Conservation (phyloP, 176 grass and related monocot species). For the Ensete ventricosum region DNA sequence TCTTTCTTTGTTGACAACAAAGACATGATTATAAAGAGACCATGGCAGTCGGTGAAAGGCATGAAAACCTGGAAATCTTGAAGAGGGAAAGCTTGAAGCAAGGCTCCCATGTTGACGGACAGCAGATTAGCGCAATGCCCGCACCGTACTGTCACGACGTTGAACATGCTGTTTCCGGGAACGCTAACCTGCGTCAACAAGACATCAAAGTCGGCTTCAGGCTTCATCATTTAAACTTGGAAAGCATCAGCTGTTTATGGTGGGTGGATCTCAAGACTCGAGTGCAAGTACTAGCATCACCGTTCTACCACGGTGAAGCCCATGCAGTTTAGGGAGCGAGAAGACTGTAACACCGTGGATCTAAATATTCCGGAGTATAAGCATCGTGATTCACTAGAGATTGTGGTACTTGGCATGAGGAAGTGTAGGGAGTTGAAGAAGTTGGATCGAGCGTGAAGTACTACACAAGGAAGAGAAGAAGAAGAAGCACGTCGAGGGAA, state of each 20-base stretch:
- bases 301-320: too few relatives aligned
- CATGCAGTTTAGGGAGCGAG: too few relatives aligned
- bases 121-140: constrained; percentile 87
- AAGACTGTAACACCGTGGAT: too few relatives aligned
- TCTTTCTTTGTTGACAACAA: neutral
- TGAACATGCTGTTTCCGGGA: constrained; percentile 62
- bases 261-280: neutral
- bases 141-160: constrained; percentile 79
- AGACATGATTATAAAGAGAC: neutral
- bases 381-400: too few relatives aligned
- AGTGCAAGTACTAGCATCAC: too few relatives aligned
- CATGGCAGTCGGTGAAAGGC: neutral
- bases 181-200: constrained; percentile 65
- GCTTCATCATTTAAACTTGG: neutral
- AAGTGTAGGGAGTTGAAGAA: too few relatives aligned
- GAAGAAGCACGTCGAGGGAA: neutral
- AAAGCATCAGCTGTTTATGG: neutral
- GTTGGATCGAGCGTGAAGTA: neutral
- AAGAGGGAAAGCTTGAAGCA: constrained; percentile 40
- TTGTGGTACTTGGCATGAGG: too few relatives aligned
- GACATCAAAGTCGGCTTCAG: neutral
- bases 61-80: constrained; percentile 61
- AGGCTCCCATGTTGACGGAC: constrained; percentile 62
- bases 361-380: too few relatives aligned
- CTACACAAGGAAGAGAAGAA: neutral